These are phyloP conservation scores for Annulohypoxylon maeteangense DNA, from an alignment of 495 filamentous ascomycete genomes.

Conservation along the genomic window DNA sequence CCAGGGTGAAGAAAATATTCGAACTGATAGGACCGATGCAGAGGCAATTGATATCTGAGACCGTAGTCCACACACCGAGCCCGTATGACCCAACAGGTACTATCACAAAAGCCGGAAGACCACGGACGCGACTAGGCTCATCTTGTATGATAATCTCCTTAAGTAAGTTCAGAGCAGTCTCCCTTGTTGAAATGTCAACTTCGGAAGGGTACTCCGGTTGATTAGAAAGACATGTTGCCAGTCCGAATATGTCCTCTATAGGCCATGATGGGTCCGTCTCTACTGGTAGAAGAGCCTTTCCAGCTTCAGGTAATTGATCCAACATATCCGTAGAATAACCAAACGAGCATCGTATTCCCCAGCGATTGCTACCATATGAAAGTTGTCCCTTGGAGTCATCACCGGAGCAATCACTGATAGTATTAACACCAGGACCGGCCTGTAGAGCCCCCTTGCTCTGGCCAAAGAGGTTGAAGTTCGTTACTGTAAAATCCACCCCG, in stretches of 20 bases:
- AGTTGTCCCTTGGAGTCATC: neutral
- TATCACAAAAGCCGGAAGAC: slow-evolving; percentile 56
- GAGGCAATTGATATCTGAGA: slow-evolving; percentile 68
- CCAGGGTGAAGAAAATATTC: slow-evolving; percentile 65
- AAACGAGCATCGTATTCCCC: slow-evolving; percentile 61
- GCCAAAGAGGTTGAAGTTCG: slow-evolving; percentile 62
- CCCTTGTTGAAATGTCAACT: slow-evolving; percentile 53
- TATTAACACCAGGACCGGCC: neutral
- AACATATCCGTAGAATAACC: slow-evolving; percentile 33
- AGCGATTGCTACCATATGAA: slow-evolving; percentile 65
- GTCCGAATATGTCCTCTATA: slow-evolving; percentile 36
- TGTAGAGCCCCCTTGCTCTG: slow-evolving; percentile 22
- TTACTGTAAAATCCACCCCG: slow-evolving; percentile 51
- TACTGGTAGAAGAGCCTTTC: slow-evolving; percentile 42
- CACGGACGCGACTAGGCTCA: slow-evolving; percentile 23
- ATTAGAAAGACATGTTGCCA: slow-evolving; percentile 44
- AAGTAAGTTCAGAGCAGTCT: slow-evolving; percentile 56
- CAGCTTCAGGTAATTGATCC: neutral
- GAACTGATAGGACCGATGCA: slow-evolving; percentile 66
- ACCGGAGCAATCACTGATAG: neutral
- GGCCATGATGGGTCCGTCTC: slow-evolving; percentile 33
- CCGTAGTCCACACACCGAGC: slow-evolving; percentile 64
- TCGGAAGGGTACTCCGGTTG: slow-evolving; percentile 54
- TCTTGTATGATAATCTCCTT: slow-evolving; percentile 49
- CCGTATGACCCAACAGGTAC: slow-evolving; percentile 69